Percentiles rank a stretch among this genome's conserved stretches.
Conservation (phyloP, 345 rosid species). For the Salix suchowensis region DNA sequence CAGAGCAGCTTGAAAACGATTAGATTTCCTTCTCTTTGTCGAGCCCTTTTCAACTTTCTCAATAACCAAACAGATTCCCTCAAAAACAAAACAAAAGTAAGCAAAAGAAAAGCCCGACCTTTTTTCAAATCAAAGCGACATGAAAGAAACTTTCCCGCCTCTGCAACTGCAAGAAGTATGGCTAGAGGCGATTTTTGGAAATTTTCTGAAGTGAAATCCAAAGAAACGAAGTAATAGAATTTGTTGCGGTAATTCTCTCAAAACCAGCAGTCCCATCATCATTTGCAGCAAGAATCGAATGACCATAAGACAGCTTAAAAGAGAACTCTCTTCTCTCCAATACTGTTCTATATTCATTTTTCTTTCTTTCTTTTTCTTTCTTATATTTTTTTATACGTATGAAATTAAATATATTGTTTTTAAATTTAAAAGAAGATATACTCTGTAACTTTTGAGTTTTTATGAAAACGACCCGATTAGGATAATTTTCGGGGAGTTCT, state of each 20-base stretch:
- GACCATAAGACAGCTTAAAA: conserved; percentile 42
- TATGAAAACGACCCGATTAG: too few relatives aligned
- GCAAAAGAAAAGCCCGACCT: conserved; percentile 11
- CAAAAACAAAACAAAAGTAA: background rate
- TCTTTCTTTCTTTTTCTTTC: background rate
- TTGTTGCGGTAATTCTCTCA: conserved; percentile 5
- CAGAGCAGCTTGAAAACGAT: background rate
- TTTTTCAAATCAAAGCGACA: conserved; percentile 23
- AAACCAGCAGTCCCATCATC: conserved; percentile 24
- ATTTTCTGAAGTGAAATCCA: conserved; percentile 1
- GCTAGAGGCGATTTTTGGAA: conserved; percentile 2
- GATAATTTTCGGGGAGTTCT: too few relatives aligned
- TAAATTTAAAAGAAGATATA: background rate
- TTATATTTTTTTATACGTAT: background rate
- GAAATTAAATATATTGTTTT: background rate
- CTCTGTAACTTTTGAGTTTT: background rate
- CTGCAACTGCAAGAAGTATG: conserved; percentile 22
- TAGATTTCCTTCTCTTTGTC: background rate
- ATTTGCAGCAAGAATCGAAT: conserved; percentile 34
- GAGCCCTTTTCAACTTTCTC: conserved; percentile 7
- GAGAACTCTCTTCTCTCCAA: conserved; percentile 2
- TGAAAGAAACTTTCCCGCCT: conserved; percentile 43
- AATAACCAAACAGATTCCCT: conserved; percentile 20
- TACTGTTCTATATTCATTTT: background rate
- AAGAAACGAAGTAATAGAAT: background rate